phyloP scores from a whole-genome alignment of 352 stramenopile species.

The Nothophytophthora sp. region DNA sequence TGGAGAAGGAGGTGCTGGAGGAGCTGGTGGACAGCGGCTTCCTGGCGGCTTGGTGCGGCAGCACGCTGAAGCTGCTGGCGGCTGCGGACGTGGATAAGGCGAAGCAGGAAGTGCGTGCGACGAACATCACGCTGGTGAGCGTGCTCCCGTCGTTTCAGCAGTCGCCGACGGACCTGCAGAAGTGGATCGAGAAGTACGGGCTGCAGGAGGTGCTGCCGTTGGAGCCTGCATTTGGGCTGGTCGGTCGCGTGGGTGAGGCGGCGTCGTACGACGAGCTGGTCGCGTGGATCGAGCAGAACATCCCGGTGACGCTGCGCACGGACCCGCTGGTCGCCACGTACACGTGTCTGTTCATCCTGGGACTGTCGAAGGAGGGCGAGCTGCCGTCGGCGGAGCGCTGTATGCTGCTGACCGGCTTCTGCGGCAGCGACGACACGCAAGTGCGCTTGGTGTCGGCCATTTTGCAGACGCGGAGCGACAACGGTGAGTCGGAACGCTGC shows the following conservation, averaged over 20 bases:
- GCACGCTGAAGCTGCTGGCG: slow-evolving; percentile 51
- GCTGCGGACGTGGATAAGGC: slow-evolving; percentile 39
- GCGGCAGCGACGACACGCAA: slow-evolving; percentile 62
- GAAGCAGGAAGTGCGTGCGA: slow-evolving; percentile 49
- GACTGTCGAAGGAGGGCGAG: slow-evolving; percentile 46
- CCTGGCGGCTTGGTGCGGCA: slow-evolving; percentile 48
- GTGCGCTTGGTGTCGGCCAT: slow-evolving; percentile 62
- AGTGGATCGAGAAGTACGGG: slow-evolving; percentile 69
- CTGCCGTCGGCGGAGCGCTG: slow-evolving; percentile 57
- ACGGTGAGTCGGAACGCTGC: slow-evolving; percentile 31
- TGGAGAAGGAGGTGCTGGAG: slow-evolving; percentile 65
- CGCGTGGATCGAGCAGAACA: slow-evolving; percentile 53
- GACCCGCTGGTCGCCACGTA: slow-evolving; percentile 68
- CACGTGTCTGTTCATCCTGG: slow-evolving; percentile 69
- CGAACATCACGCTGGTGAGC: slow-evolving; percentile 55
- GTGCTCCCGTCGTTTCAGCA: slow-evolving; percentile 60
- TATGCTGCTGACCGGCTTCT: slow-evolving; percentile 78
- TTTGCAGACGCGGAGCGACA: slow-evolving; percentile 62
- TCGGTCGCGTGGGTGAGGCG: slow-evolving; percentile 41
- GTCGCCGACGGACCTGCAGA: slow-evolving; percentile 49
- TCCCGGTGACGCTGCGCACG: slow-evolving; percentile 46
- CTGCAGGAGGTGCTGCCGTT: slow-evolving; percentile 60
- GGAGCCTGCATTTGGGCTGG: slow-evolving; percentile 57
- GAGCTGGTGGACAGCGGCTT: slow-evolving; percentile 76
- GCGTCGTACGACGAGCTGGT: slow-evolving; percentile 56